phyloP scores from a whole-genome alignment of 2,329 filamentous ascomycete species.

The Aspergillus puulaauensis region DNA sequence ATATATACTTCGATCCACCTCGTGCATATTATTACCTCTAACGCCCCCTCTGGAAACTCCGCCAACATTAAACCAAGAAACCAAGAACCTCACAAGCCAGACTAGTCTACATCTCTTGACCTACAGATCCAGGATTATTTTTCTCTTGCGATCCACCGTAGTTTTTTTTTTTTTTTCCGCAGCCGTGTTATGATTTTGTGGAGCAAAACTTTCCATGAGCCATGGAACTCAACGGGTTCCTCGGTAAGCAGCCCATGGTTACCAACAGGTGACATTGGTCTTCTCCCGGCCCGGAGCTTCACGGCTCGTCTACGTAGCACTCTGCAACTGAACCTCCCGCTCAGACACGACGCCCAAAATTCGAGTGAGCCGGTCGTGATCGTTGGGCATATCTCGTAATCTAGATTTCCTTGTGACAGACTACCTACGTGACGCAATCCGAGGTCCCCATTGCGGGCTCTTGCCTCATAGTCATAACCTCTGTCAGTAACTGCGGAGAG shows the following conservation, averaged over 20 bases:
- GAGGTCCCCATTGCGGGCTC: background rate
- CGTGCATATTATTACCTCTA: background rate
- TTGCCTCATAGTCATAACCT: background rate
- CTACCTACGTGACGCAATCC: background rate
- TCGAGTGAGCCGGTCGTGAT: no score
- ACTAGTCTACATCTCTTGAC: background rate
- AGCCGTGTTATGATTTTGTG: background rate
- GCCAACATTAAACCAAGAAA: background rate
- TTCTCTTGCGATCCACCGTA: background rate
- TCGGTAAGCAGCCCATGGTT: slow-evolving; percentile 2
- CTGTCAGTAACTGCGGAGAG: background rate
- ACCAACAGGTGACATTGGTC: background rate
- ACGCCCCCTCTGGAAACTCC: background rate
- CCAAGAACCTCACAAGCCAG: background rate
- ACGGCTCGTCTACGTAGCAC: background rate
- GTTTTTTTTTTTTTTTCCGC: background rate
- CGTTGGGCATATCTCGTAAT: no score
- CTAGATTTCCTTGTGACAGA: no score
- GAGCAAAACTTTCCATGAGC: slow-evolving; percentile 2
- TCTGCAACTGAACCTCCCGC: background rate
- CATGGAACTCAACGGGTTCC: slow-evolving; percentile 1
- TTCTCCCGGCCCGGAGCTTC: slow-evolving; percentile 2
- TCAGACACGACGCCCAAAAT: no score
- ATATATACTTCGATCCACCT: background rate
- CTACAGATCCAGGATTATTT: background rate